phyloP scores from a whole-genome alignment of 2,329 filamentous ascomycete genomes.

The Colletotrichum musae region DNA sequence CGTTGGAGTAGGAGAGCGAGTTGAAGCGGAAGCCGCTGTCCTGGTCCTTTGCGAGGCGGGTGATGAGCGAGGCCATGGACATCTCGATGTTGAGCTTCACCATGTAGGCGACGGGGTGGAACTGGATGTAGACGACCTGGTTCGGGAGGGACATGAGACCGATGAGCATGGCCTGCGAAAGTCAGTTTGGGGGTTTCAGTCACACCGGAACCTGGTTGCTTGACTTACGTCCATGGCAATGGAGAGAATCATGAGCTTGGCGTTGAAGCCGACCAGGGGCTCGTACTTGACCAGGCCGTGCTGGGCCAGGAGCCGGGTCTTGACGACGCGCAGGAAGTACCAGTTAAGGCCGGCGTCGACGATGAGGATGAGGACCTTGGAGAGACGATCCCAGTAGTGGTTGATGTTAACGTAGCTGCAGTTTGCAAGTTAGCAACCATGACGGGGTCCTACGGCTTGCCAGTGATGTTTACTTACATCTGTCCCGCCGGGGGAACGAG shows the following conservation, averaged over 20 bases:
- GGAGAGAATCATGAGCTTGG: conserved; percentile 63
- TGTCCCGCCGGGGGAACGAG: conserved; percentile 54
- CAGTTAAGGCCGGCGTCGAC: conserved; percentile 67
- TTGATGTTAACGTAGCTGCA: conserved; percentile 59
- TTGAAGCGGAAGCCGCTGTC: conserved; percentile 32
- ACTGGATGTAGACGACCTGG: conserved; percentile 60
- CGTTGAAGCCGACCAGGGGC: conserved; percentile 64
- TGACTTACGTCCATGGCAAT: conserved; percentile 62
- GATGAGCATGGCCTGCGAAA: conserved; percentile 47
- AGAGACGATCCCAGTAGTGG: conserved; percentile 65
- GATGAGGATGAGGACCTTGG: conserved; percentile 66
- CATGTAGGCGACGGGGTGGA: conserved; percentile 67
- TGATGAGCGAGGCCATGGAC: conserved; percentile 67
- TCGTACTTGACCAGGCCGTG: conserved; percentile 65
- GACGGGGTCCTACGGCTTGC: background rate
- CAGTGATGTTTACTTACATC: conserved; percentile 45
- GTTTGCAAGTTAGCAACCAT: background rate
- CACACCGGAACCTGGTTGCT: no score
- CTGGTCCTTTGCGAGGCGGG: conserved; percentile 45
- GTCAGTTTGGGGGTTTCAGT: background rate
- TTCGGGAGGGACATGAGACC: conserved; percentile 52
- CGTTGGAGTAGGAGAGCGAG: conserved; percentile 35
- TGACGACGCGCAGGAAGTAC: conserved; percentile 65
- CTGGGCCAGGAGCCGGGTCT: conserved; percentile 61
- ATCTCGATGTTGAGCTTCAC: conserved; percentile 70